phyloP scores from a whole-genome alignment of 345 rosid genomes.

The Orychophragmus violaceus region DNA sequence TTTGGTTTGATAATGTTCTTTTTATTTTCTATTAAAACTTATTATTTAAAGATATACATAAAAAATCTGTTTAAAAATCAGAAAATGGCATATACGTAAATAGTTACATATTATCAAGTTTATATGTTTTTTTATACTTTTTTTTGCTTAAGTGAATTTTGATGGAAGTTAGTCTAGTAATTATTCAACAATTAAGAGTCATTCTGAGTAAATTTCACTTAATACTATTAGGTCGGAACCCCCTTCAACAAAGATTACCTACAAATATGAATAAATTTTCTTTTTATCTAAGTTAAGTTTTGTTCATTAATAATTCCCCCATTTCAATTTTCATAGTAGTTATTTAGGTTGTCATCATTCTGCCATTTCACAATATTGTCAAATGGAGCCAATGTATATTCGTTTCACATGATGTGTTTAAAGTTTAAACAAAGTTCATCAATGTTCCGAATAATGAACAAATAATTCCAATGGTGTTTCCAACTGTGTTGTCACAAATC shows the following conservation, averaged over 20 bases:
- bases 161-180: no score
- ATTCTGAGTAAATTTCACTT: no score
- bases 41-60: no score
- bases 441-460: neutral
- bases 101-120: no score
- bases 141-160: no score
- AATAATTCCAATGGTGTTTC: neutral
- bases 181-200: no score
- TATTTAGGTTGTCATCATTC: neutral
- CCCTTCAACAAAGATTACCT: neutral
- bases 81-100: no score
- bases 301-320: neutral
- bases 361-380: neutral
- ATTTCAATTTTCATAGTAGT: neutral
- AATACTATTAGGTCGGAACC: no score
- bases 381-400: neutral
- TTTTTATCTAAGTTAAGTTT: neutral
- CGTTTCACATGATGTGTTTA: neutral
- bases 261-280: neutral
- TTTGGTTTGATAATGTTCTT: no score
- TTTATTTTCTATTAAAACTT: no score
- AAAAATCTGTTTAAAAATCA: no score
- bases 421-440: slow-evolving; percentile 5
- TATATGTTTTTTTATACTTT: no score
- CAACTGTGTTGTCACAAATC: neutral